Percentiles rank a stretch among this genome's conserved stretches.
Evolutionary conservation across 306 rosid genomes (phyloP).

Genomic region (Trichosanthes truncata): DNA sequence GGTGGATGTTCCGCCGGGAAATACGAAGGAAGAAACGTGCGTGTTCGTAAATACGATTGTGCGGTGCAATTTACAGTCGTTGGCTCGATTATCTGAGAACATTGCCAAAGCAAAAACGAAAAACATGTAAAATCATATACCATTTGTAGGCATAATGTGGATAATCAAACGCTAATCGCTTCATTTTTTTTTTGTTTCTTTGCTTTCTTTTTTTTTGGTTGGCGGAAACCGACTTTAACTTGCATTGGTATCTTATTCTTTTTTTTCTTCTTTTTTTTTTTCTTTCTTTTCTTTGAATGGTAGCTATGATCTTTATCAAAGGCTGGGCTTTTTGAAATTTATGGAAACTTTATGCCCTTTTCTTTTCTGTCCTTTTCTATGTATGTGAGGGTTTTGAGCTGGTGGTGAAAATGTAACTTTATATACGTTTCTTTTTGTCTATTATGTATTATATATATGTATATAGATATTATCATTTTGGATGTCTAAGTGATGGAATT

Average conservation of each 20-base stretch:
- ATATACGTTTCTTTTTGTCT: neutral
- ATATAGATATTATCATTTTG: neutral
- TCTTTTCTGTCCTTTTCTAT: neutral
- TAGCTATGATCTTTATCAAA: neutral
- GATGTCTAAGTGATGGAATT: neutral
- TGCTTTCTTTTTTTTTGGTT: neutral
- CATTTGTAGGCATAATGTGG: neutral
- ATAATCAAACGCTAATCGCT: neutral
- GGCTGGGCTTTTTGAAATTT: neutral
- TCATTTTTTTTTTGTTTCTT: neutral
- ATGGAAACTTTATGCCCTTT: neutral
- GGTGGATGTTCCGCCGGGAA: slow-evolving; percentile 49
- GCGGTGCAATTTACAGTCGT: slow-evolving; percentile 47
- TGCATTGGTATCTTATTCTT: neutral
- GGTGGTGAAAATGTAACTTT: neutral
- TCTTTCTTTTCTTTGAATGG: neutral
- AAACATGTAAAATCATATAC: neutral
- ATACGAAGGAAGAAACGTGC: slow-evolving; percentile 51
- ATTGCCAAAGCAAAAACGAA: neutral
- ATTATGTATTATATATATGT: neutral
- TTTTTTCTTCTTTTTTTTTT: neutral
- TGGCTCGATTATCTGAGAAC: slow-evolving; percentile 40
- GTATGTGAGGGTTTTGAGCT: neutral
- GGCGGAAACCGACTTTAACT: neutral
- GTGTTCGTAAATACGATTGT: slow-evolving; percentile 47